These are phyloP conservation scores for Cyanidiococcus yangmingshanensis DNA, from an alignment of 23 red algal species.

Conservation along the genomic window DNA sequence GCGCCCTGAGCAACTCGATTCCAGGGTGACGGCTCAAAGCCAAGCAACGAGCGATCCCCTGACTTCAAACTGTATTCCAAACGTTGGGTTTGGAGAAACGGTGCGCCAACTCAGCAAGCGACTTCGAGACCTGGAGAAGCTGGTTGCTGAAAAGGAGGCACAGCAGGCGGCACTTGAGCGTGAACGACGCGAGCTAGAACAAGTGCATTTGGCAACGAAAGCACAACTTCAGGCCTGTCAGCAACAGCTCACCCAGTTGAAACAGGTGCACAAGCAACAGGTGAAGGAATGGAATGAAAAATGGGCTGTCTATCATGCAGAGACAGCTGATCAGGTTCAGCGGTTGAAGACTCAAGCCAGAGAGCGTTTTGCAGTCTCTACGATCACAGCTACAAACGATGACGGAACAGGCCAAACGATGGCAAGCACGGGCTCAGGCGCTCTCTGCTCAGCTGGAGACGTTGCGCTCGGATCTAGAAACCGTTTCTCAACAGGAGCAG, in stretches of 20 bases:
- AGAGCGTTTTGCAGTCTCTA: background rate
- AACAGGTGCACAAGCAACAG: background rate
- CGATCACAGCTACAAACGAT: background rate
- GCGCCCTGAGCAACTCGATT: no score
- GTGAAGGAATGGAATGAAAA: background rate
- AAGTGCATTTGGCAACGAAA: background rate
- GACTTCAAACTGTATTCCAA: no score
- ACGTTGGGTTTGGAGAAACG: background rate
- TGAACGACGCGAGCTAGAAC: background rate
- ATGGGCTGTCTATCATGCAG: background rate
- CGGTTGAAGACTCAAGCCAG: background rate
- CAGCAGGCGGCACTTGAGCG: background rate
- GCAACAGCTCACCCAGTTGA: background rate
- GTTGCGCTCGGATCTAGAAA: background rate
- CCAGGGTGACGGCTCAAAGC: no score
- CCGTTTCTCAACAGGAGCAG: background rate
- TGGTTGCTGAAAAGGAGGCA: background rate
- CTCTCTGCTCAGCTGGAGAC: background rate
- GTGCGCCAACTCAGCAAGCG: background rate
- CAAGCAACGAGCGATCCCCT: no score
- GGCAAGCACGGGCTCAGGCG: background rate
- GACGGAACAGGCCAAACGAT: background rate
- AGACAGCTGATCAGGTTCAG: background rate
- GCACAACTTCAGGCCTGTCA: background rate
- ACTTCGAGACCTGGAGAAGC: background rate